Percentiles rank a stretch among this genome's conserved stretches.
Evolutionary conservation across 805 yeast species (phyloP).

Genomic region (Lachancea meyersii): DNA sequence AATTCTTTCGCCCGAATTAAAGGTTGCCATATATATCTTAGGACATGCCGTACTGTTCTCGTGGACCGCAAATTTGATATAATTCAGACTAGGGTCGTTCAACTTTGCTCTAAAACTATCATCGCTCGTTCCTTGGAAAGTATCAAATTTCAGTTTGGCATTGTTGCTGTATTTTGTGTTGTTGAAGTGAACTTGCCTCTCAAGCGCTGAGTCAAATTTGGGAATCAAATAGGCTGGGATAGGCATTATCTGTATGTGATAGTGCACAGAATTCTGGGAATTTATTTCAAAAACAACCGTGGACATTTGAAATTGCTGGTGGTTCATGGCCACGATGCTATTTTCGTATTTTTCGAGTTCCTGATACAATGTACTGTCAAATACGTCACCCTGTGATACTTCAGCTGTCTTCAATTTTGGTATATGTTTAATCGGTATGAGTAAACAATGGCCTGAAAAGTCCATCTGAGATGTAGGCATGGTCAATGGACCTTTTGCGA

Average conservation of each 20-base stretch:
- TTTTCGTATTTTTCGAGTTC: conserved; percentile 46
- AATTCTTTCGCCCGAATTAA: conserved; percentile 36
- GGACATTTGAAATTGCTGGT: conserved; percentile 37
- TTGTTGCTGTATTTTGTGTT: conserved; percentile 43
- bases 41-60: conserved; percentile 29
- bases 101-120: conserved; percentile 25
- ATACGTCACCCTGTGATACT: conserved; percentile 18
- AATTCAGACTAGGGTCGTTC: conserved; percentile 29
- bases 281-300: conserved; percentile 68
- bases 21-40: conserved; percentile 30
- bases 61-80: conserved; percentile 32
- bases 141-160: conserved; percentile 39
- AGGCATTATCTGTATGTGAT: conserved; percentile 73
- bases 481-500: conserved; percentile 82
- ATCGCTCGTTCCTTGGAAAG: conserved; percentile 26
- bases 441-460: conserved; percentile 75
- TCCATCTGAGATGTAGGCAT: conserved; percentile 41
- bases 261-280: conserved; percentile 59
- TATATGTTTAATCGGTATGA: conserved; percentile 72
- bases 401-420: conserved; percentile 38
- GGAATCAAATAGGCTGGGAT: conserved; percentile 41
- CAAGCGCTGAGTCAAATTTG: conserved; percentile 42
- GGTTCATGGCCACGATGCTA: conserved; percentile 45
- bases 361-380: conserved; percentile 32
- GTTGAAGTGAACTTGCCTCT: conserved; percentile 40